Evolutionary conservation across 2,329 filamentous ascomycete genomes (phyloP), one percentile per base, ranked within the genome.

Genomic region (Scedosporium aurantiacum): DNA sequence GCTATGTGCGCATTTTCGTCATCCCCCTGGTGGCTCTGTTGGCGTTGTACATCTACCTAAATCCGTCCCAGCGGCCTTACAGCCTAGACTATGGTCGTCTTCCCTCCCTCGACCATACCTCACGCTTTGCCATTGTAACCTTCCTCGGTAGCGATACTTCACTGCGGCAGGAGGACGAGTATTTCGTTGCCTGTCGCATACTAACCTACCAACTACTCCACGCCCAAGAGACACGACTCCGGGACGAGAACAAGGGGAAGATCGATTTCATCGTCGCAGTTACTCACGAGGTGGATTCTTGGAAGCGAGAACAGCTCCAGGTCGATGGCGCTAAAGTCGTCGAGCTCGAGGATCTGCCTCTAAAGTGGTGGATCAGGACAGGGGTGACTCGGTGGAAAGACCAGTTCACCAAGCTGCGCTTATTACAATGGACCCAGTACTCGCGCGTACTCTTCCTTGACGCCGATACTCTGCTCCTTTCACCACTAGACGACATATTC

Each of bases 391-490:
- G 75, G 47, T 78, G 74, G 73, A 72, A 72, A 41, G 74, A 78
- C 61, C 70, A 73, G 61, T 75, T 77, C 65, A 73, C 71, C 23
- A 78, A 78, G 66, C 69, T 79, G 16, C 71, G 74, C 10, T 63
- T 77, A 5, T 72, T 77, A 52, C 68, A 75, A 61, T 68, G 75
- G 68, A 72, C 70, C 3, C 65, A 77, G 58, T 78, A 73, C 65
- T 69, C 73, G 10, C 70, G 73, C 4, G 64, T 78, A 27, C 68
- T 76, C n/a, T 77, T 76, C 65, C 66, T 78, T 63, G 76, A 79
- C 63, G 72, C 74, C 25, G 76, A 79, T 64, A 75, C 70, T 8
- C 61, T 76, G 18, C 64, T 78, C 43, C 71, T 68, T 3, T 62
- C 65, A 2, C 70, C 66, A 0, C 65, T 78, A 10, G 74, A 76